Evolutionary conservation across 345 rosid genomes (phyloP).

Genomic region (Luvunga scandens): DNA sequence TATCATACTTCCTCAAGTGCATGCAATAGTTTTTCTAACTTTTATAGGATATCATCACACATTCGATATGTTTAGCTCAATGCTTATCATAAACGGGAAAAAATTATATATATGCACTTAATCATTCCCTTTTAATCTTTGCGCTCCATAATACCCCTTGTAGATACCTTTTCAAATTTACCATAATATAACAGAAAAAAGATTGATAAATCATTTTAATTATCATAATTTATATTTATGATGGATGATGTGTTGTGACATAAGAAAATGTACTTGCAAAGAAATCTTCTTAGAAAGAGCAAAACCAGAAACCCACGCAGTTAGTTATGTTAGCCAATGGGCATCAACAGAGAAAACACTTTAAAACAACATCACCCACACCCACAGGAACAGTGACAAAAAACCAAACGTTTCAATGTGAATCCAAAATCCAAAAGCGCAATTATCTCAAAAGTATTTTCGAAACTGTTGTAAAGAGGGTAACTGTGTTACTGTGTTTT

Average conservation of each 20-base stretch:
- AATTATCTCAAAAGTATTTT: not conserved
- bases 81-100: no score
- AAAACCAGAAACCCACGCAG: constrained; percentile 8
- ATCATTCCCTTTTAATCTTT: not conserved
- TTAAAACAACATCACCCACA: not conserved
- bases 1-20: not conserved
- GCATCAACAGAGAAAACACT: not conserved
- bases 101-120: not conserved
- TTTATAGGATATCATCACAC: constrained; percentile 15
- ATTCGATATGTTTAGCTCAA: not conserved
- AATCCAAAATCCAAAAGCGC: constrained; percentile 19
- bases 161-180: not conserved
- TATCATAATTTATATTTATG: not conserved
- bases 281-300: not conserved
- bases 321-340: not conserved
- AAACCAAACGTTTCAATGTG: constrained; percentile 14
- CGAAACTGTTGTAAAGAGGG: constrained; percentile 13
- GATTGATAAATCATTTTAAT: not conserved
- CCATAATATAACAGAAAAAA: not conserved
- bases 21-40: not conserved
- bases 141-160: not conserved
- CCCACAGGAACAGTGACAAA: constrained; percentile 27
- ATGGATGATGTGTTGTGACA: not conserved
- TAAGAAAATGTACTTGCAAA: not conserved
- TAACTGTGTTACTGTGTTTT: constrained; percentile 12